phyloP scores from a whole-genome alignment of 1,284 basidiomycete species.

The Malassezia obtusa region DNA sequence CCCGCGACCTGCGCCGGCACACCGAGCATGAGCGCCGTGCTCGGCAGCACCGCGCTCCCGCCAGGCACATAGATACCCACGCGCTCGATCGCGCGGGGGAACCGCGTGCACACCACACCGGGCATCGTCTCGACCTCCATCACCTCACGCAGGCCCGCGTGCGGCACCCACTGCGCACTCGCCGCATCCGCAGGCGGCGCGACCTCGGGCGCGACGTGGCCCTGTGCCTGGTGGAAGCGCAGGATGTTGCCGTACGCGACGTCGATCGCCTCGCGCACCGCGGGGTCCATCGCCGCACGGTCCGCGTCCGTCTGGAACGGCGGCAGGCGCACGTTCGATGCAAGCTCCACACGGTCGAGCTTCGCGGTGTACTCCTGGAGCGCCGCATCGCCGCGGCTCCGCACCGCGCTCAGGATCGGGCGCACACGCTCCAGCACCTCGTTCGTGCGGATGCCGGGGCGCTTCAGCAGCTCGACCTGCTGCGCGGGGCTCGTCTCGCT shows the following conservation, averaged over 20 bases:
- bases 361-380: conserved; percentile 82
- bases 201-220: conserved; percentile 14
- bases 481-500: conserved; percentile 54
- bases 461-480: conserved; percentile 64
- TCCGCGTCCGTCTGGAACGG: conserved; percentile 52
- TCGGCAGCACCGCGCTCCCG: conserved; percentile 89
- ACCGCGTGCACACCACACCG: conserved; percentile 63
- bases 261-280: conserved; percentile 72
- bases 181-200: conserved; percentile 3
- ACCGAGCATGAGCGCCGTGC: conserved; percentile 94
- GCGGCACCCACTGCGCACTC: not conserved
- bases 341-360: conserved; percentile 71
- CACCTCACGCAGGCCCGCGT: conserved; percentile 20
- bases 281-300: conserved; percentile 34
- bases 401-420: conserved; percentile 84
- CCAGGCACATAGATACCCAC: conserved; percentile 97
- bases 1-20: conserved; percentile 95
- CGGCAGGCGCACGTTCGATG: conserved; percentile 50
- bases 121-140: conserved; percentile 93
- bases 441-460: conserved; percentile 81
- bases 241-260: conserved; percentile 82
- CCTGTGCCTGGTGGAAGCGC: conserved; percentile 46
- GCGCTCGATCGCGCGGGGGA: conserved; percentile 81
- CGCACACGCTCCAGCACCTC: conserved; percentile 91
- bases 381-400: conserved; percentile 72